Conservation (phyloP, 2,329 filamentous ascomycete species). For the Emergomyces orientalis region DNA sequence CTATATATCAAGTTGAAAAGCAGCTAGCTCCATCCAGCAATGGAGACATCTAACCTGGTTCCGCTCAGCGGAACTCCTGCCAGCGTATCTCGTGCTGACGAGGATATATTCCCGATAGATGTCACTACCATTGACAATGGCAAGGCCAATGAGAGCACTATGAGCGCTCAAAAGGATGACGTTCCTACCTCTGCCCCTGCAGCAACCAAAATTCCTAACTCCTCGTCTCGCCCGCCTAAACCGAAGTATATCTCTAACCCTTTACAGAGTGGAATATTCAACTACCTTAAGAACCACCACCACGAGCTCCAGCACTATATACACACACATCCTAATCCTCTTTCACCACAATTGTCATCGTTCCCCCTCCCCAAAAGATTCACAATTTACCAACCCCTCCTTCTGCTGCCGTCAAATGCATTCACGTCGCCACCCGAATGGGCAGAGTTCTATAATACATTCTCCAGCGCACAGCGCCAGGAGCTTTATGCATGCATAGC, state of each 20-base stretch:
- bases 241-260: slow-evolving; percentile 3
- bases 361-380: slow-evolving; percentile 38
- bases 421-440: slow-evolving; percentile 29
- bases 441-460: slow-evolving; percentile 22
- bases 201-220: neutral
- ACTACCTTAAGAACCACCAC: slow-evolving; percentile 20
- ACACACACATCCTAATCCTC: slow-evolving; percentile 9
- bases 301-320: slow-evolving; percentile 16
- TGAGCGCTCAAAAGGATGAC: neutral
- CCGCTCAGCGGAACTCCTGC: neutral
- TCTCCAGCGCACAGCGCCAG: slow-evolving; percentile 24
- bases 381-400: slow-evolving; percentile 48
- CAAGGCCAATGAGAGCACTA: neutral
- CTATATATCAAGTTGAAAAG: neutral
- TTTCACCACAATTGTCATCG: slow-evolving; percentile 8
- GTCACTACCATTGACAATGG: neutral
- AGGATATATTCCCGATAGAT: neutral
- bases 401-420: slow-evolving; percentile 46
- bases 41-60: neutral
- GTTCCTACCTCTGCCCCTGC: neutral
- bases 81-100: neutral
- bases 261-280: neutral
- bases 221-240: neutral
- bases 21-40: neutral
- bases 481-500: slow-evolving; percentile 37